Percentiles rank a stretch among this genome's conserved stretches.
phyloP scores from a whole-genome alignment of 352 stramenopile species.

The Phytophthora sp. region DNA sequence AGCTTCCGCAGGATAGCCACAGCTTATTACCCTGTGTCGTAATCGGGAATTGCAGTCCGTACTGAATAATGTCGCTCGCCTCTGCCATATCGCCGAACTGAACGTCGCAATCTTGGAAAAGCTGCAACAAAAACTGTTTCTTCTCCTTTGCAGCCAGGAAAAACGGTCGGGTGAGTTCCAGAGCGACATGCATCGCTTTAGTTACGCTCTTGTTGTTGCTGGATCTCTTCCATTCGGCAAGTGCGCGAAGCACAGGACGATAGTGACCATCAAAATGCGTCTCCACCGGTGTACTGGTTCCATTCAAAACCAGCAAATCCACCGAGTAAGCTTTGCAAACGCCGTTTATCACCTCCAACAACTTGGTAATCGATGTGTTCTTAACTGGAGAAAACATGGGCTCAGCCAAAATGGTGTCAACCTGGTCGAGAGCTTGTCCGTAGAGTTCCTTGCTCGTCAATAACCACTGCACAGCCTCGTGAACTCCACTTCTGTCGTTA shows the following conservation, averaged over 20 bases:
- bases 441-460: conserved; percentile 46
- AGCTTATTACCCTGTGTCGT: conserved; percentile 40
- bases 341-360: conserved; percentile 54
- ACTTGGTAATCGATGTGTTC: conserved; percentile 30
- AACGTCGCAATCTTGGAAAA: conserved; percentile 73
- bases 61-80: conserved; percentile 60
- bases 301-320: conserved; percentile 25
- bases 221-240: conserved; percentile 44
- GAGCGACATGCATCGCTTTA: conserved; percentile 38
- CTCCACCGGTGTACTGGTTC: conserved; percentile 28
- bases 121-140: conserved; percentile 67
- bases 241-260: conserved; percentile 43
- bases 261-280: conserved; percentile 58
- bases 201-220: conserved; percentile 16
- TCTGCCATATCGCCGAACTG: conserved; percentile 73
- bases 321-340: conserved; percentile 49
- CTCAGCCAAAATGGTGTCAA: conserved; percentile 35
- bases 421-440: conserved; percentile 34
- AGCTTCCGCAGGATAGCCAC: conserved; percentile 70
- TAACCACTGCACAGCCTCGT: conserved; percentile 41
- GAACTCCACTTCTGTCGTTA: conserved; percentile 17
- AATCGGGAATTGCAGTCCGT: conserved; percentile 65
- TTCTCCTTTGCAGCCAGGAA: conserved; percentile 62
- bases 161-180: conserved; percentile 57
- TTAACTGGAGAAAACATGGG: conserved; percentile 28